Conservation (phyloP, 305 asterid genomes). For the Fraxinus greggii region DNA sequence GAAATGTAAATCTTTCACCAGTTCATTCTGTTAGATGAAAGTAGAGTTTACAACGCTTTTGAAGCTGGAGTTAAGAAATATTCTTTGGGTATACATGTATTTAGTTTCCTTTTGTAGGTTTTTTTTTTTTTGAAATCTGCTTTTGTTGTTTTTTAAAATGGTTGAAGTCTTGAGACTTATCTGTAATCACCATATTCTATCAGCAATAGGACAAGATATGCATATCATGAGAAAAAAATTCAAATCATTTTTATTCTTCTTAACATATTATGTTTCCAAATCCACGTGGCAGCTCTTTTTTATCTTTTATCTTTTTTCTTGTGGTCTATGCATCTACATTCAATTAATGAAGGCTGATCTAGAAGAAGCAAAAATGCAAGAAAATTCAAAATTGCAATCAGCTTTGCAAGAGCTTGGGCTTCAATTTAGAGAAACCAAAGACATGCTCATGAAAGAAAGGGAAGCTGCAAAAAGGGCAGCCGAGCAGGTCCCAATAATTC, state of each 20-base stretch:
- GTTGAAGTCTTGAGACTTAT: background rate
- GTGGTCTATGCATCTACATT: conserved; percentile 9
- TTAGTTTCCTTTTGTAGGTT: background rate
- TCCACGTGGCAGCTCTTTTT: background rate
- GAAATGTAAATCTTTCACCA: background rate
- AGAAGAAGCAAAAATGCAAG: conserved; percentile 94
- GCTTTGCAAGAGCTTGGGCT: conserved; percentile 79
- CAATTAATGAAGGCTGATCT: conserved; percentile 61
- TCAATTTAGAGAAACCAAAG: conserved; percentile 80
- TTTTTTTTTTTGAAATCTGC: background rate
- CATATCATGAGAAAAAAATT: background rate
- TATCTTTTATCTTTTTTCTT: conserved; percentile 13
- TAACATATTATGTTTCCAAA: background rate
- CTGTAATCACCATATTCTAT: background rate
- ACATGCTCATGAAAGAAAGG: conserved; percentile 64
- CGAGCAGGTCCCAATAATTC: conserved; percentile 70
- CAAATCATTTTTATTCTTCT: background rate
- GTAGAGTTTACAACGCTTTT: background rate
- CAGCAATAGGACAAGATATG: background rate
- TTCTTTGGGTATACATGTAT: background rate
- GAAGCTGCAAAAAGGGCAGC: conserved; percentile 62
- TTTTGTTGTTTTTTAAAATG: background rate
- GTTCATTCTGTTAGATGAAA: background rate
- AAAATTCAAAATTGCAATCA: conserved; percentile 75
- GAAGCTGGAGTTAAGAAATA: background rate